Evolutionary conservation across 208 protist species (phyloP).

Genomic region (Leishmania martiniquensis): DNA sequence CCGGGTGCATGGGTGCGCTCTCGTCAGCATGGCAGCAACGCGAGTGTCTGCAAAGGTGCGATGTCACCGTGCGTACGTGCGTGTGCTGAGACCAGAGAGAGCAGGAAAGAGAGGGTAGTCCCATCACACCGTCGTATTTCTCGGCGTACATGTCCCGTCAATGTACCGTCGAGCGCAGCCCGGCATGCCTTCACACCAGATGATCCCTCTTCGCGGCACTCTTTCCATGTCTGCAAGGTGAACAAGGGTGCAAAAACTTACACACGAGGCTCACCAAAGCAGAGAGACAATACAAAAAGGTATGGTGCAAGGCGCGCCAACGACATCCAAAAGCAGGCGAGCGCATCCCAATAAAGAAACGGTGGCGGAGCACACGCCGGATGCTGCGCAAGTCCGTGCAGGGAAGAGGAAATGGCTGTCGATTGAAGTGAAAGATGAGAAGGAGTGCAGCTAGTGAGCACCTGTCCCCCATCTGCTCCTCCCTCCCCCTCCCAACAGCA

Average conservation of each 20-base stretch:
- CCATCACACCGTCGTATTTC: neutral
- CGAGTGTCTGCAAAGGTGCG: neutral
- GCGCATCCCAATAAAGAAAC: neutral
- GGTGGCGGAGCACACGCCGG: neutral
- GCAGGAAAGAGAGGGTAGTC: neutral
- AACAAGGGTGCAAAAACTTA: no score
- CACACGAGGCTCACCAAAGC: no score
- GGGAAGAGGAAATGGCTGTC: neutral
- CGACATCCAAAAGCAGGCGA: neutral
- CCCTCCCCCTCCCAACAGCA: no score
- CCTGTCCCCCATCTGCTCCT: neutral
- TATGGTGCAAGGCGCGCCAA: neutral
- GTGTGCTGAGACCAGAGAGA: neutral
- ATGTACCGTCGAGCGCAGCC: neutral
- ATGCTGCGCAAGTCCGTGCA: no score
- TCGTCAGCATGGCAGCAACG: neutral
- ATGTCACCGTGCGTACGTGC: neutral
- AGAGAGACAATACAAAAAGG: no score
- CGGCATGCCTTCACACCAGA: neutral
- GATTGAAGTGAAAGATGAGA: neutral
- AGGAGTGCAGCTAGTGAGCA: neutral
- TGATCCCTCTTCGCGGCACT: neutral
- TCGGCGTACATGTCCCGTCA: neutral
- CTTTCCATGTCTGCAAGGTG: neutral
- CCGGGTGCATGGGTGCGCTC: neutral